Conservation (phyloP, 495 filamentous ascomycete species). For the Podospora australis region DNA sequence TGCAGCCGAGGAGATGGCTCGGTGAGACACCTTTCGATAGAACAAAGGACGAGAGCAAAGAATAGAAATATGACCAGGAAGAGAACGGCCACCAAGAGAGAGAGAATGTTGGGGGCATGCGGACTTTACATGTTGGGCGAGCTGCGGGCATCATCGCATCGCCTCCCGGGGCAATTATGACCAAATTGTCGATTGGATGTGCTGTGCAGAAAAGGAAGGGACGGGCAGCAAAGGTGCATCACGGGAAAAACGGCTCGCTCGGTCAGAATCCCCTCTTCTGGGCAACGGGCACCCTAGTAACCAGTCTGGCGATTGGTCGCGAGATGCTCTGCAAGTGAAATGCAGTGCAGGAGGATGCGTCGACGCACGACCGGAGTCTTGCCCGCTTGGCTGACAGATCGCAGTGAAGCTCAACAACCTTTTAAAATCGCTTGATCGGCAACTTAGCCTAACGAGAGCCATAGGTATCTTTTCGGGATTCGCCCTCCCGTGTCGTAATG, state of each 20-base stretch:
- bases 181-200: neutral
- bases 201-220: neutral
- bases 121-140: too few species aligned
- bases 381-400: too few species aligned
- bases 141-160: too few species aligned
- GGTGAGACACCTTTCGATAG: too few species aligned
- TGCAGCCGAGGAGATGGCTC: neutral
- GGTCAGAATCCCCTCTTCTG: too few species aligned
- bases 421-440: too few species aligned
- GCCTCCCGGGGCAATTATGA: neutral
- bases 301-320: neutral
- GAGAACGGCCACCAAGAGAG: neutral
- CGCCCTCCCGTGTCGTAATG: too few species aligned
- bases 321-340: neutral
- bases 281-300: too few species aligned
- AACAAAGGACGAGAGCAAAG: neutral
- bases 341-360: too few species aligned
- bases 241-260: neutral
- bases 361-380: neutral
- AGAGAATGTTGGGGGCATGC: neutral
- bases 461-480: too few species aligned
- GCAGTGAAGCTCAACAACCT: too few species aligned
- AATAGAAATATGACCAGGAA: neutral
- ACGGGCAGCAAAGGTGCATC: neutral
- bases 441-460: too few species aligned